These are phyloP conservation scores for Telfairia occidentalis DNA, from an alignment of 331 rosid genomes.

Conservation along the genomic window DNA sequence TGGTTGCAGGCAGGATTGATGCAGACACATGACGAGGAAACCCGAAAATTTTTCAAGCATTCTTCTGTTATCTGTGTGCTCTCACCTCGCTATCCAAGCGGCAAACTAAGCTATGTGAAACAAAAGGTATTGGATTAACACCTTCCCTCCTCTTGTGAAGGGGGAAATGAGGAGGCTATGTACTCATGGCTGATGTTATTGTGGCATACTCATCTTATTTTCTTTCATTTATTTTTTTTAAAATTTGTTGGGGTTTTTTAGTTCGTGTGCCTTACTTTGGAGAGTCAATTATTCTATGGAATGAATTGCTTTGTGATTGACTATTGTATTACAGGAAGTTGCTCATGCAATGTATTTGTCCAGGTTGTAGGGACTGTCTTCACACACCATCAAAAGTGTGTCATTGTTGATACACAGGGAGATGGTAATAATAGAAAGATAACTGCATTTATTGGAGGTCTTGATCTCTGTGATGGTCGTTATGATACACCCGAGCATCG, in stretches of 20 bases:
- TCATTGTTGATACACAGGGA: constrained; percentile 78
- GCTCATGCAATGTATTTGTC: constrained; percentile 20
- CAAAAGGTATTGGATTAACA: constrained; percentile 43
- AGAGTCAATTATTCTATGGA: neutral
- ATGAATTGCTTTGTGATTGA: neutral
- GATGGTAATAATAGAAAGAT: constrained; percentile 66
- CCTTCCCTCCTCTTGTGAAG: neutral
- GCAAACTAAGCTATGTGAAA: constrained; percentile 57
- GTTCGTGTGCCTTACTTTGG: neutral
- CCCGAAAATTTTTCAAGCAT: constrained; percentile 69
- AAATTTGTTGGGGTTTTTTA: neutral
- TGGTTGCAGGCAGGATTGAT: constrained; percentile 63
- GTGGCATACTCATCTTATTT: neutral
- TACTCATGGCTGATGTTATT: neutral
- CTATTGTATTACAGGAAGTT: constrained; percentile 6
- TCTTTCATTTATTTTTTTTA: neutral
- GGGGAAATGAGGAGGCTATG: neutral
- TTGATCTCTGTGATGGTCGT: constrained; percentile 93
- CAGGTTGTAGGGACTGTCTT: constrained; percentile 82
- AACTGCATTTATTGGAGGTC: constrained; percentile 87
- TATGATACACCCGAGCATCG: constrained; percentile 95
- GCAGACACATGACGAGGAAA: constrained; percentile 91
- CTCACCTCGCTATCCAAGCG: constrained; percentile 73
- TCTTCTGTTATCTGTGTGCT: constrained; percentile 84
- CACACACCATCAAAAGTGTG: constrained; percentile 95